Percentiles rank a stretch among this genome's conserved stretches.
Evolutionary conservation across 768 basidiomycete species (phyloP).

Genomic region (Vishniacozyma victoriae): DNA sequence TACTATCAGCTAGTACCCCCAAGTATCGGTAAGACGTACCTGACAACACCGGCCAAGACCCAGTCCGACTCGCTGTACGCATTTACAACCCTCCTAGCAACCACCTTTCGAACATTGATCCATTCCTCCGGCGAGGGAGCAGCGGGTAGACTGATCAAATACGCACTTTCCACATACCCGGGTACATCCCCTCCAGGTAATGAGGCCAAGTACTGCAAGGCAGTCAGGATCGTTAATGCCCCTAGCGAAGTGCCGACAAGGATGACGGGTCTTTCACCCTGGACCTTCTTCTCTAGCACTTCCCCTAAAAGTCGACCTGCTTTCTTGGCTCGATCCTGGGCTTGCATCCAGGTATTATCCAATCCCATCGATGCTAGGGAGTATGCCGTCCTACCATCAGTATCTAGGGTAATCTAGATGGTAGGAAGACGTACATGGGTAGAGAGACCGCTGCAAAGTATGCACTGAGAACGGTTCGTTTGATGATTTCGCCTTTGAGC

Average conservation of each 20-base stretch:
- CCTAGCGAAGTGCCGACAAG: constrained; percentile 51
- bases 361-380: constrained; percentile 42
- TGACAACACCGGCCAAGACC: constrained; percentile 47
- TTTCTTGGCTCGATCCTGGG: constrained; percentile 50
- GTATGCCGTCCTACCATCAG: constrained; percentile 38
- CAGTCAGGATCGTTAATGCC: constrained; percentile 47
- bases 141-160: constrained; percentile 49
- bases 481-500: constrained; percentile 49
- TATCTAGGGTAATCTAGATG: neutral
- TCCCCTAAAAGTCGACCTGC: constrained; percentile 51
- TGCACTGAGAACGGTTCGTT: constrained; percentile 49
- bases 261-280: constrained; percentile 50
- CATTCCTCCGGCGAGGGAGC: constrained; percentile 48
- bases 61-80: constrained; percentile 47
- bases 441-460: constrained; percentile 48
- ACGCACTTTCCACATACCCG: constrained; percentile 49
- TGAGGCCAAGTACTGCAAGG: constrained; percentile 43
- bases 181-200: constrained; percentile 19
- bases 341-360: constrained; percentile 46
- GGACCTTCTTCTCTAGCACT: constrained; percentile 50
- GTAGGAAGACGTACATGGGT: constrained; percentile 29
- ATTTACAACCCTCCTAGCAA: constrained; percentile 47
- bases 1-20: constrained; percentile 3
- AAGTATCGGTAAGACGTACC: constrained; percentile 20
- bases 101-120: constrained; percentile 43